phyloP scores from a whole-genome alignment of 2,329 filamentous ascomycete genomes.

The Colletotrichum spinosum region DNA sequence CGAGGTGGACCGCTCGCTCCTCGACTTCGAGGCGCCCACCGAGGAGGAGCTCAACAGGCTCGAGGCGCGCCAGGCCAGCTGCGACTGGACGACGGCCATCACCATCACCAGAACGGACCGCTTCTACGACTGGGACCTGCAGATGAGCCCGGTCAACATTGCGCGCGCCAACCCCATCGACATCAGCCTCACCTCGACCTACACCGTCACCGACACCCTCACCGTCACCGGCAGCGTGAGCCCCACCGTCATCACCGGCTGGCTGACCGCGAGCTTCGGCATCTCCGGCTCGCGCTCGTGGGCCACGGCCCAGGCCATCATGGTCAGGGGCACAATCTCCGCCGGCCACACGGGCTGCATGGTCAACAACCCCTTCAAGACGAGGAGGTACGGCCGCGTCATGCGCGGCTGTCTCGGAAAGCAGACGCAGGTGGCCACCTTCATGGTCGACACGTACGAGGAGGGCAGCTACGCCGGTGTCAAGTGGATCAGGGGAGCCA shows the following conservation, averaged over 20 bases:
- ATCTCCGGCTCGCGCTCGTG: conserved; percentile 15
- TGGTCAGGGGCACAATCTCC: conserved; percentile 15
- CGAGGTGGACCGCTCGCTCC: conserved; percentile 15
- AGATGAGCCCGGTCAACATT: conserved; percentile 22
- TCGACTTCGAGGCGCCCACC: conserved; percentile 12
- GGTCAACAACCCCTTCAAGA: conserved; percentile 28
- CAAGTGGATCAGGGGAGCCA: conserved; percentile 21
- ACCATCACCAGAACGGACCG: conserved; percentile 9
- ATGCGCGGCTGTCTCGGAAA: conserved; percentile 22
- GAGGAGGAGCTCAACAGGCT: conserved; percentile 12
- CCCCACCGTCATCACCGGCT: conserved; percentile 17
- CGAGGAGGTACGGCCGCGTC: conserved; percentile 22
- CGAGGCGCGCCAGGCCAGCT: conserved; percentile 14
- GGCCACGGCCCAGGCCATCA: conserved; percentile 19
- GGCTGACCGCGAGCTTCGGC: conserved; percentile 11
- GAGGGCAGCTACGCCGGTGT: conserved; percentile 24
- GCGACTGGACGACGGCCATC: conserved; percentile 12
- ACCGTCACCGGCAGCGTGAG: conserved; percentile 19
- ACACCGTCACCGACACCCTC: conserved; percentile 21
- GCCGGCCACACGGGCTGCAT: conserved; percentile 16
- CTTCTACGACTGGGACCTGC: conserved; percentile 27
- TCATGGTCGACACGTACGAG: conserved; percentile 25
- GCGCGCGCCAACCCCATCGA: conserved; percentile 6
- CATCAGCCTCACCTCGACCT: conserved; percentile 18
- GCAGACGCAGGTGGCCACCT: conserved; percentile 12